Conservation (phyloP, 2,329 filamentous ascomycete genomes). For the Raffaelea albimanens region DNA sequence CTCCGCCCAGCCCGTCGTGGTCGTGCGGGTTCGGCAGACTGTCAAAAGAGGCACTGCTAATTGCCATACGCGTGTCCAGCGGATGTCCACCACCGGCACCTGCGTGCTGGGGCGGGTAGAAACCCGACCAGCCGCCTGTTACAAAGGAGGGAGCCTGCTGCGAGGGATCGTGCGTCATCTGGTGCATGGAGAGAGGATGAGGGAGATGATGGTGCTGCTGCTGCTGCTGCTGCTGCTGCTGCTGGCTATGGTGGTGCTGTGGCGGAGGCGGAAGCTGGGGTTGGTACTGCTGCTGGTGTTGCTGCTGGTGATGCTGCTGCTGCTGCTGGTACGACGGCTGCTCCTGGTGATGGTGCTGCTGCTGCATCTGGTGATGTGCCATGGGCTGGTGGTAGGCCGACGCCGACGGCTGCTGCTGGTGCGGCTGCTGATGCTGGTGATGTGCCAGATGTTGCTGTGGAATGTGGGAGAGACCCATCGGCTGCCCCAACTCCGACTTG, state of each 20-base stretch:
- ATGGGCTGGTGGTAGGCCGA: background rate
- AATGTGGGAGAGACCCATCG: background rate
- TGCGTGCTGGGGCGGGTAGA: conserved; percentile 4
- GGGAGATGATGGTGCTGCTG: conserved; percentile 1
- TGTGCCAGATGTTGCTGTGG: background rate
- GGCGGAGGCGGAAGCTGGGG: background rate
- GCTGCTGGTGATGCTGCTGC: background rate
- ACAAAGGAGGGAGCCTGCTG: background rate
- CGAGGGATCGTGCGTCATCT: conserved; percentile 2
- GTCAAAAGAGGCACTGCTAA: conserved; percentile 7
- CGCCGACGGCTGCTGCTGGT: background rate
- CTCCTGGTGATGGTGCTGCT: conserved; percentile 2
- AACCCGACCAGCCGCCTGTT: conserved; percentile 7
- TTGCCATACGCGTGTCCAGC: conserved; percentile 2
- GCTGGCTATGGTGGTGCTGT: background rate
- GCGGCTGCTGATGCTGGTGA: conserved; percentile 1
- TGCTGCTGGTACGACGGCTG: conserved; percentile 1
- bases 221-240: conserved; percentile 6
- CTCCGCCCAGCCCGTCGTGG: background rate
- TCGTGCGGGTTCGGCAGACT: background rate
- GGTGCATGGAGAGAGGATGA: conserved; percentile 4
- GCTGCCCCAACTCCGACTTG: no score
- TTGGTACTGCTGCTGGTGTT: background rate
- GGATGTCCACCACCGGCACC: background rate
- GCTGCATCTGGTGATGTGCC: conserved; percentile 4